Evolutionary conservation across 2,329 filamentous ascomycete genomes (phyloP).

Genomic region (Apiospora phragmitis): DNA sequence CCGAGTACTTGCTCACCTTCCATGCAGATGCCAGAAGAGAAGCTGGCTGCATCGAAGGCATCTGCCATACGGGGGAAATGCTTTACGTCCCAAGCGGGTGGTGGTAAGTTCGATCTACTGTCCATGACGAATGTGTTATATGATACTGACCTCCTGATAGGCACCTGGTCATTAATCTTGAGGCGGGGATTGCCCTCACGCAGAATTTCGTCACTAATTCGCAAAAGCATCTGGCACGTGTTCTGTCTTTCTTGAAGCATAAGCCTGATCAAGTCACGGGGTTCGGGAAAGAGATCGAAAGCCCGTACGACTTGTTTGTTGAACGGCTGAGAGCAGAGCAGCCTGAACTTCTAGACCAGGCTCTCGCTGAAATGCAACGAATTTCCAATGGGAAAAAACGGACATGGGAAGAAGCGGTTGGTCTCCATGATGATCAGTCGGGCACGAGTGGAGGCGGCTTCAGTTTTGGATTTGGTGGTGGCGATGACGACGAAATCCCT

Average conservation of each 20-base stretch:
- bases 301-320: slow-evolving; percentile 76
- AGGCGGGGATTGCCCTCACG: slow-evolving; percentile 82
- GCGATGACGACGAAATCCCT: slow-evolving; percentile 49
- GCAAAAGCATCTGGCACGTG: slow-evolving; percentile 63
- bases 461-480: slow-evolving; percentile 55
- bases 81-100: slow-evolving; percentile 91
- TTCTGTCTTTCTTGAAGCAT: slow-evolving; percentile 77
- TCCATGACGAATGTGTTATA: background rate
- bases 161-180: slow-evolving; percentile 91
- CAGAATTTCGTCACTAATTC: slow-evolving; percentile 89
- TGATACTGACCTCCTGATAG: slow-evolving; percentile 3
- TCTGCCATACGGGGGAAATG: slow-evolving; percentile 82
- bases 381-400: slow-evolving; percentile 68
- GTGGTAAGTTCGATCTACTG: slow-evolving; percentile 52
- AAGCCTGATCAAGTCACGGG: slow-evolving; percentile 86
- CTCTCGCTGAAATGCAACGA: slow-evolving; percentile 64
- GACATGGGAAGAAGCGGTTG: slow-evolving; percentile 82
- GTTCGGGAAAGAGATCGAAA: slow-evolving; percentile 69
- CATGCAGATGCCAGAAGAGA: slow-evolving; percentile 77
- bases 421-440: slow-evolving; percentile 44
- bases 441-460: slow-evolving; percentile 41
- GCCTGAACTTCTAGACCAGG: slow-evolving; percentile 67
- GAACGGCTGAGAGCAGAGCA: slow-evolving; percentile 63
- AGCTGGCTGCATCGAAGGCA: slow-evolving; percentile 79
- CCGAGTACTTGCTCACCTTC: slow-evolving; percentile 93